These are phyloP conservation scores for Jatropha podagrica DNA, from an alignment of 441 rosid species.

Conservation along the genomic window DNA sequence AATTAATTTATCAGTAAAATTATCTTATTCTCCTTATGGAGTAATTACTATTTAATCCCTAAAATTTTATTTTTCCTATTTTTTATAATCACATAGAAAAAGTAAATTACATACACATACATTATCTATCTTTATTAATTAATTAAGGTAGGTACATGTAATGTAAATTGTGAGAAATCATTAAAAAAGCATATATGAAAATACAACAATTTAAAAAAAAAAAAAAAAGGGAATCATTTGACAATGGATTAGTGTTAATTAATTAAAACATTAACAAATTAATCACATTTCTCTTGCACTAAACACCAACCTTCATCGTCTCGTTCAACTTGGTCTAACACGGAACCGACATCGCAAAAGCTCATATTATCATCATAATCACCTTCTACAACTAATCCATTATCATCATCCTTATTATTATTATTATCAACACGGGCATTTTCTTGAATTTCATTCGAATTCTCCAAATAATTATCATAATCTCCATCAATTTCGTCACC, in stretches of 20 bases:
- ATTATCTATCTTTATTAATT: neutral
- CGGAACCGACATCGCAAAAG: conserved; percentile 37
- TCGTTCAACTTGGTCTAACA: conserved; percentile 37
- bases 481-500: conserved; percentile 3
- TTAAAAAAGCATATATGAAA: neutral
- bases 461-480: neutral
- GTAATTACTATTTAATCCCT: too few relatives aligned
- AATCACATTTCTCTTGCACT: conserved; percentile 41
- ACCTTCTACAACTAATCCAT: neutral
- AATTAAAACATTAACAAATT: neutral
- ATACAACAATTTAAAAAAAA: neutral
- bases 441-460: conserved; percentile 7
- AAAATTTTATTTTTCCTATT: too few relatives aligned
- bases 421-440: neutral
- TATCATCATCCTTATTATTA: conserved; percentile 13
- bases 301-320: conserved; percentile 67
- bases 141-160: neutral
- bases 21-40: too few relatives aligned
- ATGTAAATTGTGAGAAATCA: neutral
- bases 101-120: too few relatives aligned
- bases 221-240: neutral
- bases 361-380: conserved; percentile 22
- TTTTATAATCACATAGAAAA: too few relatives aligned
- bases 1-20: too few relatives aligned
- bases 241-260: neutral